Percentiles rank a stretch among this genome's conserved stretches.
phyloP scores from a whole-genome alignment of 768 basidiomycete species.

The Daedalea quercina region DNA sequence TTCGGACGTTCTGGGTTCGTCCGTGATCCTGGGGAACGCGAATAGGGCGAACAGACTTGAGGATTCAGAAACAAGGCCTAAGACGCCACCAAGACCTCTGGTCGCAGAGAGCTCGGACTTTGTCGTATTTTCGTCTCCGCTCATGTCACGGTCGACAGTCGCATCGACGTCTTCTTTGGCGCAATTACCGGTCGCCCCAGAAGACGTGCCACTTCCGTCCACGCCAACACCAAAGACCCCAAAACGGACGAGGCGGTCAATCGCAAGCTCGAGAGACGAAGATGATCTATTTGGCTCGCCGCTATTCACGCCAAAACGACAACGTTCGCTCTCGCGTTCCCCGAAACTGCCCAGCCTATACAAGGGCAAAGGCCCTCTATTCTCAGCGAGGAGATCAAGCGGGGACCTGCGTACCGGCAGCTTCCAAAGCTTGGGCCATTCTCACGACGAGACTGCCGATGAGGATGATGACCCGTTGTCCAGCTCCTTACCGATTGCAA shows the following conservation, averaged over 20 bases:
- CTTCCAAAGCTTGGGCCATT: not conserved
- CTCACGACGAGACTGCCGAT: not conserved
- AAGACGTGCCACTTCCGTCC: not conserved
- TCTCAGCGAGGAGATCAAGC: slow-evolving; percentile 7
- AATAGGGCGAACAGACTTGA: not conserved
- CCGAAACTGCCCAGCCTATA: slow-evolving; percentile 15
- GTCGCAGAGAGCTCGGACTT: not conserved
- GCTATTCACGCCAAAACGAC: slow-evolving; percentile 15
- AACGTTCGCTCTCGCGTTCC: not conserved
- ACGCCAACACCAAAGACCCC: not conserved
- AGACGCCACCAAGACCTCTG: not conserved
- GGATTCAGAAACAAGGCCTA: not conserved
- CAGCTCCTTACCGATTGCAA: slow-evolving; percentile 39
- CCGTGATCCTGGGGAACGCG: not conserved
- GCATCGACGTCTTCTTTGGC: not conserved
- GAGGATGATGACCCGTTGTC: slow-evolving; percentile 26
- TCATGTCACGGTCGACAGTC: not conserved
- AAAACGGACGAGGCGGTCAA: not conserved
- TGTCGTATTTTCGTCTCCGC: slow-evolving; percentile 6
- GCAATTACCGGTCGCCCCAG: not conserved
- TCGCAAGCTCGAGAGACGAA: not conserved
- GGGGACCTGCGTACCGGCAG: not conserved
- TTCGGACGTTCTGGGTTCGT: not conserved
- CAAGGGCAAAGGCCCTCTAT: slow-evolving; percentile 3
- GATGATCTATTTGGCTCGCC: slow-evolving; percentile 13